Evolutionary conservation across 2,329 filamentous ascomycete species (phyloP).

Genomic region (Penicillium capsulatum): DNA sequence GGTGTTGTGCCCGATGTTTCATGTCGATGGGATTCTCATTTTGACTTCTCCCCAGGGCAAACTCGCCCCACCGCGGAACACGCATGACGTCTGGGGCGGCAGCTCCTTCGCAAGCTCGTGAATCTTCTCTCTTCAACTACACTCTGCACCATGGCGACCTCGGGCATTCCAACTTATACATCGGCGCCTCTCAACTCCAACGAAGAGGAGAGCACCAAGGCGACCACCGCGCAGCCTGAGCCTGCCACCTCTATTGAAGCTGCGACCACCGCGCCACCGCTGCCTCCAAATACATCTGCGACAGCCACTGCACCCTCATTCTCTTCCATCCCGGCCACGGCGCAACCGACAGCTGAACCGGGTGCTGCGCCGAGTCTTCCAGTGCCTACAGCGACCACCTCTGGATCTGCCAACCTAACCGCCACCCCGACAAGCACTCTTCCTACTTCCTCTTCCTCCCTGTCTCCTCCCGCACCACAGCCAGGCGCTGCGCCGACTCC

Average conservation of each 20-base stretch:
- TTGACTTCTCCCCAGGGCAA: constrained; percentile 7
- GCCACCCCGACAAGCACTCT: constrained; percentile 27
- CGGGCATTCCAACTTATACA: constrained; percentile 24
- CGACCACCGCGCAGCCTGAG: constrained; percentile 18
- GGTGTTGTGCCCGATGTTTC: too few relatives aligned
- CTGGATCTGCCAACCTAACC: constrained; percentile 7
- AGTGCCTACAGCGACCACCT: constrained; percentile 20
- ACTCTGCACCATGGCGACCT: constrained; percentile 18
- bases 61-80: constrained; percentile 18
- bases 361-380: constrained; percentile 38
- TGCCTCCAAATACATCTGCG: constrained; percentile 16
- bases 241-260: constrained; percentile 21
- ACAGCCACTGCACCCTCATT: constrained; percentile 32
- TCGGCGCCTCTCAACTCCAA: constrained; percentile 28
- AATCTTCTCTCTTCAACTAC: background rate
- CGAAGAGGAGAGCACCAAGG: constrained; percentile 12
- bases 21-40: too few relatives aligned
- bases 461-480: constrained; percentile 40
- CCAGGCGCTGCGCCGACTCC: constrained; percentile 29
- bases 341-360: constrained; percentile 33
- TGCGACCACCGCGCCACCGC: constrained; percentile 8
- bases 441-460: constrained; percentile 17
- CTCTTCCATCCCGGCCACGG: constrained; percentile 28
- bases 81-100: constrained; percentile 20
- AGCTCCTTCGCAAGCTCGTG: constrained; percentile 12